A percentile compares a stretch with the other conserved stretches of the same genome.
These are phyloP conservation scores for Ganoderma sinense DNA, from an alignment of 1,284 basidiomycete species.

Conservation along the genomic window DNA sequence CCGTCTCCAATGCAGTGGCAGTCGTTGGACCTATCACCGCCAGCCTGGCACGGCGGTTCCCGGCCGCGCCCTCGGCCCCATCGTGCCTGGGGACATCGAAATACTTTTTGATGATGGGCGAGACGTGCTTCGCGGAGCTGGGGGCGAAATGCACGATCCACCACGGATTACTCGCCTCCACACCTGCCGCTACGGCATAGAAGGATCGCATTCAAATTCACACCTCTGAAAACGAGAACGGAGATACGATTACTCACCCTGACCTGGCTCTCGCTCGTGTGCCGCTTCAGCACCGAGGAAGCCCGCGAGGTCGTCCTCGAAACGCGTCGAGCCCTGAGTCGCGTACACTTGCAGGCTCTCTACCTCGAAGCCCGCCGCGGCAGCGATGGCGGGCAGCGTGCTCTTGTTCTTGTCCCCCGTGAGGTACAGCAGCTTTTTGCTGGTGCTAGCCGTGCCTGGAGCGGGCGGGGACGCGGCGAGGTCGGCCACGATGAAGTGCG, in stretches of 20 bases:
- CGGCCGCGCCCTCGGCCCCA: neutral
- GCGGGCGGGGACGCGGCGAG: constrained; percentile 23
- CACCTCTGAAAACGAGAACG: neutral
- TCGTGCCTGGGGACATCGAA: constrained; percentile 44
- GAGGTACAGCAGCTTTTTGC: constrained; percentile 65
- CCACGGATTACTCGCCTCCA: constrained; percentile 44
- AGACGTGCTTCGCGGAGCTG: constrained; percentile 66
- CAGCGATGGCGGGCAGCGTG: constrained; percentile 62
- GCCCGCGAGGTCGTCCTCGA: constrained; percentile 51
- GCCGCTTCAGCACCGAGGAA: constrained; percentile 1
- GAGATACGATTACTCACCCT: neutral
- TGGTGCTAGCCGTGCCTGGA: neutral
- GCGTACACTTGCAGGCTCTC: constrained; percentile 69
- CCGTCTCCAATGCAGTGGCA: constrained; percentile 54
- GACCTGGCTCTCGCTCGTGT: neutral
- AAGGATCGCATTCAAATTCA: neutral
- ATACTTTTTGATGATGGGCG: constrained; percentile 55
- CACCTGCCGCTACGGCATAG: neutral
- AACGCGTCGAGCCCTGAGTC: constrained; percentile 62
- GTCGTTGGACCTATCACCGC: constrained; percentile 79
- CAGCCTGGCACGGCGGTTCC: constrained; percentile 40
- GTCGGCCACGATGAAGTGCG: constrained; percentile 65
- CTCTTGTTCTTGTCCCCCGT: constrained; percentile 86
- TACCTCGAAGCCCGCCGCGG: constrained; percentile 52
- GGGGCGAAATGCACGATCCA: constrained; percentile 84